These are phyloP conservation scores for Nannizziopsis arthrosporioides DNA, from an alignment of 2,329 filamentous ascomycete genomes.

Conservation along the genomic window DNA sequence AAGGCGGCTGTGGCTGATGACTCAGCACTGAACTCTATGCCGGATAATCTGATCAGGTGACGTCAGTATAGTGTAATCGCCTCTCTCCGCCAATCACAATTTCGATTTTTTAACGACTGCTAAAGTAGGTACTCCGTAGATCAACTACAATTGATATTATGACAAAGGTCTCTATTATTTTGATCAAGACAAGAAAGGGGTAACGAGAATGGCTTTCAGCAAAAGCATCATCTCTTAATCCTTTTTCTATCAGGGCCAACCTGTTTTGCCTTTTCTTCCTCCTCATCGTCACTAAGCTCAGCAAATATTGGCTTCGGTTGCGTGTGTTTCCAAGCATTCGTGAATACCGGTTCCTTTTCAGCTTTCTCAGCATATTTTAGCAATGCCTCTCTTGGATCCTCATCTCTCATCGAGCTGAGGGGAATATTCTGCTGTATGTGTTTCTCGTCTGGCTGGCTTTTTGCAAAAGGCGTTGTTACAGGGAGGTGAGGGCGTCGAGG, in stretches of 20 bases:
- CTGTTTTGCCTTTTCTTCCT: conserved; percentile 44
- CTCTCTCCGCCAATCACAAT: too few species aligned
- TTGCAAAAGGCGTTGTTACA: conserved; percentile 75
- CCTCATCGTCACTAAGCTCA: conserved; percentile 74
- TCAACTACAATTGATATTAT: too few species aligned
- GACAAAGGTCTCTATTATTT: too few species aligned
- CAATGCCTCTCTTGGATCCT: conserved; percentile 86
- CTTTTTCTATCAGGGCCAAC: conserved; percentile 50
- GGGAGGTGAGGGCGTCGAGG: conserved; percentile 77
- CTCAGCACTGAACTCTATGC: too few species aligned
- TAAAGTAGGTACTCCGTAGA: too few species aligned
- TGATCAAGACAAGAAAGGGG: too few species aligned
- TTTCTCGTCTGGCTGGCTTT: conserved; percentile 77
- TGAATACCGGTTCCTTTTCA: conserved; percentile 87
- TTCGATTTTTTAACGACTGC: too few species aligned
- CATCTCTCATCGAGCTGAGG: conserved; percentile 83
- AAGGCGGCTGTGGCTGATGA: too few species aligned
- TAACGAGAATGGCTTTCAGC: too few species aligned
- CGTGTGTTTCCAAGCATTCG: conserved; percentile 80
- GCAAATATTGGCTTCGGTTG: conserved; percentile 89
- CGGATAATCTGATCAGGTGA: too few species aligned
- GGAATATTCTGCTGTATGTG: conserved; percentile 83
- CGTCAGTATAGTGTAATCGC: too few species aligned
- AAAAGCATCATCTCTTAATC: conserved; percentile 22
- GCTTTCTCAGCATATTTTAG: conserved; percentile 91